Evolutionary conservation across 2,329 filamentous ascomycete species (phyloP), one percentile per base, ranked within the genome.

Genomic region (Thermoascus crustaceus): DNA sequence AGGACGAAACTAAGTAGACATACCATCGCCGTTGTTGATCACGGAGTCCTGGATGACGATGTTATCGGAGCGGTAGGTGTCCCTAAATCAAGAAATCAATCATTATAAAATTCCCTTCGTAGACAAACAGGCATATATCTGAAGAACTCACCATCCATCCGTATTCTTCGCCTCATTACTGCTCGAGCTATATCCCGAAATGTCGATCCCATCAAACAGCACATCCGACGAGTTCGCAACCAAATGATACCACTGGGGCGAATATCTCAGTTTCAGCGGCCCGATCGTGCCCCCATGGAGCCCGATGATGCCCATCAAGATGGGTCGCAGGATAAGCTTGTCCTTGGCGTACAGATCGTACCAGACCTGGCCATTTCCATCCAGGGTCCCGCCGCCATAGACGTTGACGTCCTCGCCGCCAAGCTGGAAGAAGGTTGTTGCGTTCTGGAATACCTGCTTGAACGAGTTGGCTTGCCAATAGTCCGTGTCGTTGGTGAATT

Each of bases 391-490:
- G 10, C 73, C 75, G 0, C 80, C 81, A 41, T 80, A 84, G 30
- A 85, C 69, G 39, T 82, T 78, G 7, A 85, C 74, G 55, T 75
- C 77, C 13, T 70, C 62, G 19, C 80, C 80, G 25, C 79, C 78
- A 23, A 80, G 68, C 50, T 77, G 71, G 67, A 78, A 82, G 64
- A 82, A 82, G 2, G 75, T 75, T 1, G 75, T 78, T 4, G 73
- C 71, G 42, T 82, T 81, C 47, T 84, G 80, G 59, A 75, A 85
- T 4, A 61, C 64, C 17, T 78, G 76, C 37, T 71, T 70, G 66
- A 82, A 83, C 26, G 70, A 67, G 48, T 82, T 69, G 6, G 66
- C 68, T 43, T 78, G 69, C 80, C 80, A 84, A 57, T 83, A 84
- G 44, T 75, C 69, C 2, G 77, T 78, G 50, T 85, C 76, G 33